Percentiles rank a stretch among this genome's conserved stretches.
phyloP scores from a whole-genome alignment of 208 protist genomes.

The Acanthamoeba castellanii region DNA sequence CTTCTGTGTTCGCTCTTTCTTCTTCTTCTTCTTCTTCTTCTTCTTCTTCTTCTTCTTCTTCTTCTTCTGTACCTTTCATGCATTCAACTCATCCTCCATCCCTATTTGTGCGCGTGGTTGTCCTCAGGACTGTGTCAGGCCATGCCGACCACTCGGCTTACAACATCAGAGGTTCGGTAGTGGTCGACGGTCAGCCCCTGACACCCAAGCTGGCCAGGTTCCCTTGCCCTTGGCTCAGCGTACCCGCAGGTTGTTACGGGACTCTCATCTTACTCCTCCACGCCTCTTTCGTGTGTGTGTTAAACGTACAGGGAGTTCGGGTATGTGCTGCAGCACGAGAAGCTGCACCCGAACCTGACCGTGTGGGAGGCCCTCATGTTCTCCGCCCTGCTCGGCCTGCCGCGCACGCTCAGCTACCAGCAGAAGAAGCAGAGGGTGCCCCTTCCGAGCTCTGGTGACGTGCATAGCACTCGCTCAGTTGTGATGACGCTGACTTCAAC shows the following conservation, averaged over 20 bases:
- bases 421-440: conserved; percentile 70
- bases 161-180: conserved; percentile 37
- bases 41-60: background rate
- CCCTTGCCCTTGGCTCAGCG: background rate
- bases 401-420: conserved; percentile 40
- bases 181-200: conserved; percentile 19
- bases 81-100: background rate
- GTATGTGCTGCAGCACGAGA: conserved; percentile 81
- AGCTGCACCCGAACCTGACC: conserved; percentile 75
- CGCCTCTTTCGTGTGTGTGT: background rate
- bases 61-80: background rate
- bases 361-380: conserved; percentile 81
- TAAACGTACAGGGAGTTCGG: conserved; percentile 16
- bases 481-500: no score
- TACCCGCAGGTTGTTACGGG: background rate
- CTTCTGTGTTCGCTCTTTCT: background rate
- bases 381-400: conserved; percentile 74
- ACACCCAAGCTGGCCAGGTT: conserved; percentile 51
- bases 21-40: background rate
- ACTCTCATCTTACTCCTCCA: background rate
- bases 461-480: no score
- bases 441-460: conserved; percentile 25
- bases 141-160: conserved; percentile 42
- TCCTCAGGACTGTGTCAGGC: background rate
- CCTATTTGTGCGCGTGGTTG: no score